A percentile compares a stretch with the other conserved stretches of the same genome.
These are phyloP conservation scores for Isatis tinctoria DNA, from an alignment of 345 rosid species.

Conservation along the genomic window DNA sequence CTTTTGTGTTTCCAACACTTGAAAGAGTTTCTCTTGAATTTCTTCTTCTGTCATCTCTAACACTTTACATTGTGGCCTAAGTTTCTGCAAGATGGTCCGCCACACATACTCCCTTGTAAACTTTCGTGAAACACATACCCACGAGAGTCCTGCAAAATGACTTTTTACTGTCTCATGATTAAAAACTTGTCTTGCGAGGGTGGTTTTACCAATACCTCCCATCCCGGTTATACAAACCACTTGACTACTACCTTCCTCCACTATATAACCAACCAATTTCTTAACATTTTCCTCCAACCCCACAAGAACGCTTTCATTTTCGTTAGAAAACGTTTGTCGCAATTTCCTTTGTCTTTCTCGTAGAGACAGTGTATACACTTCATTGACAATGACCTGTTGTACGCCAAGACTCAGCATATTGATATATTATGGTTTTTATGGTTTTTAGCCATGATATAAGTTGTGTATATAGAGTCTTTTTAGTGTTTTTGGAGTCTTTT, in stretches of 20 bases:
- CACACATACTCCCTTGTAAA: constrained; percentile 19
- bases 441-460: no score
- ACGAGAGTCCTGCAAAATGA: constrained; percentile 23
- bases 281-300: constrained; percentile 31
- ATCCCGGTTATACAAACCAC: constrained; percentile 42
- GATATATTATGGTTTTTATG: no score
- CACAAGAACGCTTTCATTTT: constrained; percentile 26
- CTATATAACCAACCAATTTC: constrained; percentile 18
- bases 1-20: neutral
- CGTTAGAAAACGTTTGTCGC: constrained; percentile 11
- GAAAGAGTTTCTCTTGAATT: constrained; percentile 16
- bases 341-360: neutral
- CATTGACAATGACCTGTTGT: neutral
- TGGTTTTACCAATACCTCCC: constrained; percentile 53
- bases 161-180: neutral
- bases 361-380: neutral
- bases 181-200: constrained; percentile 36
- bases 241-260: neutral
- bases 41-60: constrained; percentile 26
- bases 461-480: no score
- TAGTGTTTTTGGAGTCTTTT: no score
- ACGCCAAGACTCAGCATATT: neutral
- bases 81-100: constrained; percentile 29
- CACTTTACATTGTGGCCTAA: neutral
- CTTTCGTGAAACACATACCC: constrained; percentile 41